Conservation (phyloP, 108 stramenopile species). For the Pseudonitzschia delicatissima region DNA sequence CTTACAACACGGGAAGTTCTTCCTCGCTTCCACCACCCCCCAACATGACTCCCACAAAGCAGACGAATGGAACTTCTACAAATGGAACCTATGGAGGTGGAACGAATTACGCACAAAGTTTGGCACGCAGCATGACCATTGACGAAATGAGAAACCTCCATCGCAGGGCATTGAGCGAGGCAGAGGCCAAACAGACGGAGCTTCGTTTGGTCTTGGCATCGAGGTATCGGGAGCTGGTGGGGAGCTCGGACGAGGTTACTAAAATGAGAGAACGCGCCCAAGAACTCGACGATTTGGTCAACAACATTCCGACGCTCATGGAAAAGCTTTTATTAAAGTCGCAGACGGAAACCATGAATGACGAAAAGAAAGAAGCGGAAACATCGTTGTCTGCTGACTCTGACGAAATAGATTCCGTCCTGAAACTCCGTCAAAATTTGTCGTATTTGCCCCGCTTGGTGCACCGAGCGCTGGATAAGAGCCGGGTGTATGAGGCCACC, state of each 20-base stretch:
- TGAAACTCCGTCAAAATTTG: slow-evolving; percentile 36
- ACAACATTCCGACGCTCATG: slow-evolving; percentile 59
- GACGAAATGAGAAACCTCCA: slow-evolving; percentile 85
- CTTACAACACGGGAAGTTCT: not conserved
- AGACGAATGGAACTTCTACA: no score
- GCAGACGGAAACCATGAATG: not conserved
- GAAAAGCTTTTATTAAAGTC: slow-evolving; percentile 37
- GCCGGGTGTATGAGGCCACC: slow-evolving; percentile 70
- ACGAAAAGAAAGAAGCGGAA: slow-evolving; percentile 12
- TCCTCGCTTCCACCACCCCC: slow-evolving; percentile 16
- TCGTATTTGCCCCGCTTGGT: slow-evolving; percentile 58
- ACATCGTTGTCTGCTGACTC: not conserved
- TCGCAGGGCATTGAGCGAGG: slow-evolving; percentile 63
- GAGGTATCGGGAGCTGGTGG: slow-evolving; percentile 85
- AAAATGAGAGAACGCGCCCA: slow-evolving; percentile 75
- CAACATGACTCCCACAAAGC: slow-evolving; percentile 5
- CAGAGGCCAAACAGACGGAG: slow-evolving; percentile 85
- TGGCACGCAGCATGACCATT: slow-evolving; percentile 71
- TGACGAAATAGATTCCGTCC: not conserved
- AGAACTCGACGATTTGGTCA: slow-evolving; percentile 70
- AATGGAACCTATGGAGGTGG: not conserved
- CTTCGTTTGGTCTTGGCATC: slow-evolving; percentile 79
- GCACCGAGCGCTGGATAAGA: slow-evolving; percentile 66
- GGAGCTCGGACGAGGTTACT: slow-evolving; percentile 80
- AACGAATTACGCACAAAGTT: slow-evolving; percentile 32